A percentile compares a stretch with the other conserved stretches of the same genome.
These are phyloP conservation scores for Trametes pubescens DNA, from an alignment of 1,284 basidiomycete species.

Conservation along the genomic window DNA sequence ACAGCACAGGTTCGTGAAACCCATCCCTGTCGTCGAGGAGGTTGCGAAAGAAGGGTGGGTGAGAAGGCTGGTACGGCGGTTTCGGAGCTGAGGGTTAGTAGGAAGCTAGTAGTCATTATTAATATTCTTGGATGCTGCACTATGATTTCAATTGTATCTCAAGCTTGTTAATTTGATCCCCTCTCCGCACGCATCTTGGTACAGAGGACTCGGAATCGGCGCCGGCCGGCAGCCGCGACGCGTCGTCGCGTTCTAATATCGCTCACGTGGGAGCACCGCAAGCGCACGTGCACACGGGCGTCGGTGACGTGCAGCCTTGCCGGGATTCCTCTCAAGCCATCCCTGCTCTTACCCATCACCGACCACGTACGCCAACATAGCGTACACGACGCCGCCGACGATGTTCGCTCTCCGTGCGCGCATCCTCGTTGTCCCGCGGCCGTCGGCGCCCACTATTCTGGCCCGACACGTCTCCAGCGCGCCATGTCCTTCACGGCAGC, in stretches of 20 bases:
- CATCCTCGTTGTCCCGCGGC: constrained; percentile 19
- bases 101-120: background rate
- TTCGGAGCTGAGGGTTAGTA: constrained; percentile 5
- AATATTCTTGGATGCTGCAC: background rate
- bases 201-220: background rate
- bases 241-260: background rate
- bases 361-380: constrained; percentile 10
- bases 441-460: constrained; percentile 13
- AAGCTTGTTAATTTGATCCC: background rate
- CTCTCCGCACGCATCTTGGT: background rate
- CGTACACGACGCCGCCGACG: constrained; percentile 23
- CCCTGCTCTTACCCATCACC: constrained; percentile 11
- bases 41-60: constrained; percentile 25
- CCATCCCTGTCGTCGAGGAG: constrained; percentile 12
- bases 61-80: constrained; percentile 20
- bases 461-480: constrained; percentile 30
- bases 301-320: constrained; percentile 11
- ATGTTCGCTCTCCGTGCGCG: constrained; percentile 30
- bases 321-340: constrained; percentile 11
- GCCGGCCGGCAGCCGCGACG: background rate
- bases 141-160: background rate
- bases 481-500: constrained; percentile 15
- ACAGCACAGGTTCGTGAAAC: constrained; percentile 29
- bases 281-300: constrained; percentile 3
- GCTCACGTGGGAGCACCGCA: background rate